Conservation (phyloP, 768 basidiomycete species). For the Sutorius australiensis region DNA sequence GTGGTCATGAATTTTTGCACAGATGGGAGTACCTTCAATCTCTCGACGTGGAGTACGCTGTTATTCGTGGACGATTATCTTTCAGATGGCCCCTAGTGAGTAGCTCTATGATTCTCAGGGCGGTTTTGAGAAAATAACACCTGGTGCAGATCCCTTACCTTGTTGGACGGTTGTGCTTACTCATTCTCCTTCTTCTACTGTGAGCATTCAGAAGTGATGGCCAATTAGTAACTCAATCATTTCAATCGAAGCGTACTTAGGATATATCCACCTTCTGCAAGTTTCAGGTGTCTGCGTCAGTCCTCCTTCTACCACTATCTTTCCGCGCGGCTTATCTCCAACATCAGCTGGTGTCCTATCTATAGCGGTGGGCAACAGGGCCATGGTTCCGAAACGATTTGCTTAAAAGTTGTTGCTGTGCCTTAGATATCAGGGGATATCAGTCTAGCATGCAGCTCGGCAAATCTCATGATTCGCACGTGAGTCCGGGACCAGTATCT, state of each 20-base stretch:
- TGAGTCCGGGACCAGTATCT: constrained; percentile 3
- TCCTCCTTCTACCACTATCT: neutral
- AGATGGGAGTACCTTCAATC: constrained; percentile 28
- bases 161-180: constrained; percentile 15
- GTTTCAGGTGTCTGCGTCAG: constrained; percentile 19
- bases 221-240: neutral
- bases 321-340: neutral
- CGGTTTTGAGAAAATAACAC: neutral
- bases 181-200: constrained; percentile 17
- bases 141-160: constrained; percentile 22
- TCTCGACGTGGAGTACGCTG: constrained; percentile 18
- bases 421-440: constrained; percentile 15
- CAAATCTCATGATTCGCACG: constrained; percentile 30
- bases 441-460: constrained; percentile 16
- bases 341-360: constrained; percentile 4
- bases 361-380: constrained; percentile 11
- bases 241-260: constrained; percentile 6
- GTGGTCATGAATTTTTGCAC: neutral
- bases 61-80: constrained; percentile 20
- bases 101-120: neutral
- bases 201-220: neutral
- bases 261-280: neutral
- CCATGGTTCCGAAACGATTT: neutral
- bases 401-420: neutral
- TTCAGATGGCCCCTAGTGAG: constrained; percentile 29